A percentile compares a stretch with the other conserved stretches of the same genome.
Conservation (phyloP, 148 eudicot species). For the Fagopyrum esculentum region DNA sequence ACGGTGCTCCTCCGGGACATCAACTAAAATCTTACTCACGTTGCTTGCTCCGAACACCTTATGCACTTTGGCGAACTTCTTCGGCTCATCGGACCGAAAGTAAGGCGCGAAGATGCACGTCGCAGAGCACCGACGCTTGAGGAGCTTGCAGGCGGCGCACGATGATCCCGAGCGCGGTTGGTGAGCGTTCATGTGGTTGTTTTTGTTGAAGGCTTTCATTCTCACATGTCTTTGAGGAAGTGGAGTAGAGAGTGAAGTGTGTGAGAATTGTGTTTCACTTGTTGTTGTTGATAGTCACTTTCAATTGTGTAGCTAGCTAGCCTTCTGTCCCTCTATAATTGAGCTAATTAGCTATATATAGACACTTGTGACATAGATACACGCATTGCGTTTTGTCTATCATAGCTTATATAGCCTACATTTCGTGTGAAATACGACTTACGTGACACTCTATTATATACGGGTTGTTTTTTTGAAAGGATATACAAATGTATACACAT, state of each 20-base stretch:
- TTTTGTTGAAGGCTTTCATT: neutral
- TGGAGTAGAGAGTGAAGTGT: neutral
- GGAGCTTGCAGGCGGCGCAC: constrained; percentile 84
- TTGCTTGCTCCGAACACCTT: constrained; percentile 92
- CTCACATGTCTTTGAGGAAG: neutral
- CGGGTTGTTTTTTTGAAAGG: no score
- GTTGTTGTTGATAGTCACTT: neutral
- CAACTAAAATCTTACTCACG: constrained; percentile 62
- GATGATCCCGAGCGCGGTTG: constrained; percentile 56
- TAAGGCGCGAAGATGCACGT: constrained; percentile 72
- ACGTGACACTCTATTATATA: no score
- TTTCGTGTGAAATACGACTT: no score
- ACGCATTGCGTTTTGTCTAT: neutral
- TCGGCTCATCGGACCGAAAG: constrained; percentile 67
- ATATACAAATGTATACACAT: no score
- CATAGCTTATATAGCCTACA: neutral
- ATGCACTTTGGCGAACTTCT: constrained; percentile 73
- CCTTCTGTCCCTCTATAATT: constrained; percentile 6
- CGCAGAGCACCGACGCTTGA: constrained; percentile 60
- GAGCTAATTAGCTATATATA: neutral
- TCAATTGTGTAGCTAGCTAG: neutral
- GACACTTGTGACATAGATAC: no score
- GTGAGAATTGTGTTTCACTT: neutral
- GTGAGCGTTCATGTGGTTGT: neutral
- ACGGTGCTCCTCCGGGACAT: constrained; percentile 56